These are phyloP conservation scores for Fusarium piperis DNA, from an alignment of 2,329 filamentous ascomycete species.

Conservation along the genomic window DNA sequence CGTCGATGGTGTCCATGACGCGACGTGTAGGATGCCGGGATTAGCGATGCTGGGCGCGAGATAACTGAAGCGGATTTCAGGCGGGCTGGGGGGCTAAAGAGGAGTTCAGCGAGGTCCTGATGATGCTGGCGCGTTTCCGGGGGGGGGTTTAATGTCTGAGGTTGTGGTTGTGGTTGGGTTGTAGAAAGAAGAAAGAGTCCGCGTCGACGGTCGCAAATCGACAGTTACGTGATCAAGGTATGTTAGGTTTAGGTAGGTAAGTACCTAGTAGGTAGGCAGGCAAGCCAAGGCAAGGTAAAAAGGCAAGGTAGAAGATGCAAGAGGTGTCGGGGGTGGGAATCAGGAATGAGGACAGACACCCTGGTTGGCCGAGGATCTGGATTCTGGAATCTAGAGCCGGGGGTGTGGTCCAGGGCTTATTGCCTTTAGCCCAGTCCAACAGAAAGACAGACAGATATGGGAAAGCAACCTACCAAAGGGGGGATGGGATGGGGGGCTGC, in stretches of 20 bases:
- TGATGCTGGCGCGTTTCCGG: conserved; percentile 15
- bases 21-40: conserved; percentile 17
- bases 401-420: conserved; percentile 33
- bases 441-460: conserved; percentile 13
- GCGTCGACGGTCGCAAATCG: conserved; percentile 32
- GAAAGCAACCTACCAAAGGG: conserved; percentile 12
- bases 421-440: conserved; percentile 37
- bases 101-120: neutral
- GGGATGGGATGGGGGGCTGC: conserved; percentile 14
- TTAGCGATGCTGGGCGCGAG: conserved; percentile 12
- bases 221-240: conserved; percentile 26
- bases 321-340: conserved; percentile 37
- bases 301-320: neutral
- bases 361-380: conserved; percentile 43
- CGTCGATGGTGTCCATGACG: conserved; percentile 40
- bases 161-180: neutral
- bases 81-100: neutral
- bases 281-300: conserved; percentile 14
- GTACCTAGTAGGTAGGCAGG: neutral
- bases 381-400: conserved; percentile 42
- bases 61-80: neutral
- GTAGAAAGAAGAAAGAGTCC: conserved; percentile 13
- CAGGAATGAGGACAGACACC: conserved; percentile 32
- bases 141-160: conserved; percentile 1
- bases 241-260: conserved; percentile 14